These are phyloP conservation scores for Chenopodium suecicum DNA, from an alignment of 148 eudicot species.

Conservation along the genomic window DNA sequence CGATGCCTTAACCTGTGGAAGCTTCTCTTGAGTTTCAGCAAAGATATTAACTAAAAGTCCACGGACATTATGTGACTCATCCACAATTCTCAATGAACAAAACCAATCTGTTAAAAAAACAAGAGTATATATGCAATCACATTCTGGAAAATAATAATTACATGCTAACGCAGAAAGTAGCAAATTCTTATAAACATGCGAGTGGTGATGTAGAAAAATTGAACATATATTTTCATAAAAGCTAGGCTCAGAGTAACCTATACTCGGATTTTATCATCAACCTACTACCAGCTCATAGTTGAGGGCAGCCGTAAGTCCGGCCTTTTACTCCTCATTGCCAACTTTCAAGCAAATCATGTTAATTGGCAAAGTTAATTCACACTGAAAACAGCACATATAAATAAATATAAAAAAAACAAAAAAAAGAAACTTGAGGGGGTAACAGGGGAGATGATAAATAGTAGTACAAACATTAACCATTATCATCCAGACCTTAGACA, in stretches of 20 bases:
- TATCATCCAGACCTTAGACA: background rate
- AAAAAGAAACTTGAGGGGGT: background rate
- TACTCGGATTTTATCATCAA: slow-evolving; percentile 24
- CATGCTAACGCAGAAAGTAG: background rate
- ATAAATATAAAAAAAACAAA: background rate
- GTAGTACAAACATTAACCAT: background rate
- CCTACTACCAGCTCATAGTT: slow-evolving; percentile 30
- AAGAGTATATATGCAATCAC: slow-evolving; percentile 7
- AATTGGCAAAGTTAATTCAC: background rate
- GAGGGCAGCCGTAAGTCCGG: slow-evolving; percentile 41
- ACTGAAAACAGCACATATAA: background rate
- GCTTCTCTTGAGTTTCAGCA: slow-evolving; percentile 57
- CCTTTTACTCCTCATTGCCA: slow-evolving; percentile 39
- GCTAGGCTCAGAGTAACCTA: slow-evolving; percentile 14
- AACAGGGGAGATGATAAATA: background rate
- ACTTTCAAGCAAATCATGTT: too few species aligned
- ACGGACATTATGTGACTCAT: slow-evolving; percentile 52
- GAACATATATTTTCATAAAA: background rate
- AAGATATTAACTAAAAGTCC: slow-evolving; percentile 66
- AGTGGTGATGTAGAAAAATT: background rate
- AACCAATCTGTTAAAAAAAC: slow-evolving; percentile 59
- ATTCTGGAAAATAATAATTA: background rate
- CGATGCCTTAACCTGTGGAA: slow-evolving; percentile 55
- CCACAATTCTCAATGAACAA: slow-evolving; percentile 58
- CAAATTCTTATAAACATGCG: background rate